Evolutionary conservation across 1,139 yeast species (phyloP).

Genomic region (Scheffersomyces parashehatae): DNA sequence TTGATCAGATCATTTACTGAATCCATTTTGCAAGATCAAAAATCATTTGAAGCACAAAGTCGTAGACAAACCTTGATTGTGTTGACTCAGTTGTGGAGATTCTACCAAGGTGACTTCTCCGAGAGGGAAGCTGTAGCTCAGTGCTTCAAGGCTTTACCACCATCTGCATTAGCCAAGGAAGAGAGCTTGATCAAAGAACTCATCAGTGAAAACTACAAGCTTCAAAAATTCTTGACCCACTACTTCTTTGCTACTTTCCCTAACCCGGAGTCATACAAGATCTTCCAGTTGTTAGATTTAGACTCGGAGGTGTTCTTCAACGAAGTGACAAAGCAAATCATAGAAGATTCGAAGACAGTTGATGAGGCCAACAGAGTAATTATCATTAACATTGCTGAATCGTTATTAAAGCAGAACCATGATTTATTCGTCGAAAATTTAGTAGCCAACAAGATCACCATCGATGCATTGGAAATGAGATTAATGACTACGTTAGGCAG

Average conservation of each 20-base stretch:
- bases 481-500: conserved; percentile 58
- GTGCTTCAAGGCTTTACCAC: conserved; percentile 19
- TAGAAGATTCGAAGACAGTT: conserved; percentile 16
- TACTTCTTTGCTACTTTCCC: conserved; percentile 26
- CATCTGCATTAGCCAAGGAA: conserved; percentile 14
- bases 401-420: conserved; percentile 38
- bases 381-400: conserved; percentile 46
- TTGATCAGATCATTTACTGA: conserved; percentile 70
- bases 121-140: conserved; percentile 11
- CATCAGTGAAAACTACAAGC: conserved; percentile 28
- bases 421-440: conserved; percentile 44
- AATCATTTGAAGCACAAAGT: conserved; percentile 18
- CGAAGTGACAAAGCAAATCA: conserved; percentile 23
- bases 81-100: conserved; percentile 46
- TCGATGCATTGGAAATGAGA: conserved; percentile 66
- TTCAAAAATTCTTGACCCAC: conserved; percentile 31
- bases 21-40: conserved; percentile 51
- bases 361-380: conserved; percentile 19
- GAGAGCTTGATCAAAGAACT: conserved; percentile 17
- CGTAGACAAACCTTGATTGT: conserved; percentile 38
- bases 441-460: conserved; percentile 33
- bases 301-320: conserved; percentile 23
- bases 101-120: conserved; percentile 20
- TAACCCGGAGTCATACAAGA: conserved; percentile 16
- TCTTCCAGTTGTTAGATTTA: conserved; percentile 25